Base-by-base conservation (phyloP, 345 rosid genomes). In the Euphorbia tirucalli region DNA sequence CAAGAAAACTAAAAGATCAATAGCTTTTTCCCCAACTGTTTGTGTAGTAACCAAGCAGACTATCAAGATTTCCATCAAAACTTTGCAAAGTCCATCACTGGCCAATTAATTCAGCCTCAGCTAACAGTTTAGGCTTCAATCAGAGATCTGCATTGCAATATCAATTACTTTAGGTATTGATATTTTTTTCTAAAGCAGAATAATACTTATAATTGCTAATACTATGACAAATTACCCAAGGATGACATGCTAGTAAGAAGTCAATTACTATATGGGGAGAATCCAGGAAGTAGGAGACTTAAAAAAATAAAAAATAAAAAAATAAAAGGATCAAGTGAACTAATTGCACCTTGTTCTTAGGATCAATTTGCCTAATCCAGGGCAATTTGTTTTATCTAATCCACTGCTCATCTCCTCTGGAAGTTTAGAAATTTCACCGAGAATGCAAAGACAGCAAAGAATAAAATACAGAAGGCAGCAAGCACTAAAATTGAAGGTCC, bases 361-460 rank as follows among this genome's bases (percentile, higher is more conserved):
- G 7, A 10, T 18, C 24, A 14, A 25, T 16, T 68, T 31, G 7
- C 55, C 48, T n/a, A 31, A 15, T 5, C 24, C 4, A 61, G 22
- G 22, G 46, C 44, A 21, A 18, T 19, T 22, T 25, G 7, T 48
- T 66, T 15, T 5, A 46, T 0, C 16, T 13, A 65, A 28, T 48
- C 27, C 21, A 24, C 25, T 35, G 32, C 54, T 68, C 83, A 91
- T 84, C 97, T 81, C 81, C 70, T 84, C 76, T 94, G 95, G 90
- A 91, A 94, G 80, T 94, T 88, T 77, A 94, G 87, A 77, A 76
- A 68, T 60, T 82, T 86, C 49, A 87, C 71, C 2, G 98, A 91
- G 78, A 81, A 19, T n/a, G 90, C 89, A 31, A 87, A 94, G 64
- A 67, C 55, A 11, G 72, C n/a, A 67, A 94, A 94, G 87, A 91